A percentile compares a stretch with the other conserved stretches of the same genome.
Evolutionary conservation across 2,329 filamentous ascomycete genomes (phyloP).

Genomic region (Cryoendolithus antarcticus): DNA sequence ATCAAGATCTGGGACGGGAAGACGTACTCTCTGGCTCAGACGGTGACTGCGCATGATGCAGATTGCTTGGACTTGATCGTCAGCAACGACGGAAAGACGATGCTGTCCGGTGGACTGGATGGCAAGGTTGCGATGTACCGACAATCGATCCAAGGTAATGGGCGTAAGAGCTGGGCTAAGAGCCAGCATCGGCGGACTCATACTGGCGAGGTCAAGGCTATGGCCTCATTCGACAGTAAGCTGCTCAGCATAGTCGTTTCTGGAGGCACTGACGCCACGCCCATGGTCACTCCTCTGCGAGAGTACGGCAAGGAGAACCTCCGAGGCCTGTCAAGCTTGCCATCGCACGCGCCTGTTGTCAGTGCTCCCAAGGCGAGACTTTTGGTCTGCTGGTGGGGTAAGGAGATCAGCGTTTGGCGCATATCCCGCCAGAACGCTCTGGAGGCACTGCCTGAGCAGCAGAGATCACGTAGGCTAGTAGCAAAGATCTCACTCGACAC

Average conservation of each 20-base stretch:
- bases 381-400: constrained; percentile 84
- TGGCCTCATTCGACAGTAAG: constrained; percentile 77
- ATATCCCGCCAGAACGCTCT: constrained; percentile 31
- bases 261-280: constrained; percentile 76
- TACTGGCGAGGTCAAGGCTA: constrained; percentile 85
- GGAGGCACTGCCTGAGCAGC: constrained; percentile 8
- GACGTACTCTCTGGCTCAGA: constrained; percentile 77
- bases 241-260: constrained; percentile 79
- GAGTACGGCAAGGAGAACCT: constrained; percentile 70
- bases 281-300: constrained; percentile 68
- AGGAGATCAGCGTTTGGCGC: constrained; percentile 74
- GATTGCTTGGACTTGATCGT: constrained; percentile 82
- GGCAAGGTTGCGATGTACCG: constrained; percentile 75
- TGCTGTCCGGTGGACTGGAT: constrained; percentile 88
- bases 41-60: constrained; percentile 75
- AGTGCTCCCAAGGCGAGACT: constrained; percentile 64
- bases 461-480: constrained; percentile 18
- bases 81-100: constrained; percentile 65
- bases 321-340: constrained; percentile 68
- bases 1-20: constrained; percentile 88
- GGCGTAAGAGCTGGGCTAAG: constrained; percentile 61
- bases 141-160: constrained; percentile 38
- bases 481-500: constrained; percentile 29
- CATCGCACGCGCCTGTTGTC: constrained; percentile 60
- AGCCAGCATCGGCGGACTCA: constrained; percentile 80